A percentile compares a stretch with the other conserved stretches of the same genome.
Conservation (phyloP, 1,139 yeast species). For the Taphrina betulina region DNA sequence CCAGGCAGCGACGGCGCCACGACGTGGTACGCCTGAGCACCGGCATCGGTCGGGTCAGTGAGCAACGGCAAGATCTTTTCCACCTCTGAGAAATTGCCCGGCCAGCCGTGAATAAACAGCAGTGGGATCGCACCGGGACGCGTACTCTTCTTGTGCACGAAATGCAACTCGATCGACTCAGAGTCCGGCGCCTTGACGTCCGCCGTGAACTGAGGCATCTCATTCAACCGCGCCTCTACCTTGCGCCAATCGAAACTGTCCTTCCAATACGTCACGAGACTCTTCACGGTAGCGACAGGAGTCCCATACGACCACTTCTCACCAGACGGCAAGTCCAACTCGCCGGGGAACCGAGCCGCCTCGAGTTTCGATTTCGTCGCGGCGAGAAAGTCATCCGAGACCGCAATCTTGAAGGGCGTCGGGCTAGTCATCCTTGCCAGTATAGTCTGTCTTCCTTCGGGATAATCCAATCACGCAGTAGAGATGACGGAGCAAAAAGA, state of each 20-base stretch:
- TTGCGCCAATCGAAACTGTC: slow-evolving; percentile 28
- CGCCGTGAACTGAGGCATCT: slow-evolving; percentile 25
- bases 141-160: slow-evolving; percentile 28
- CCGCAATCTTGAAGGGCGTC: slow-evolving; percentile 38
- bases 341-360: slow-evolving; percentile 22
- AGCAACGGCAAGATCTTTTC: slow-evolving; percentile 29
- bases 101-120: slow-evolving; percentile 32
- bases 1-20: slow-evolving; percentile 33
- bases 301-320: slow-evolving; percentile 27
- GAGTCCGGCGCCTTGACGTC: slow-evolving; percentile 20
- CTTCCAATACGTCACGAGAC: slow-evolving; percentile 26
- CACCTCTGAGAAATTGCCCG: slow-evolving; percentile 32
- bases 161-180: slow-evolving; percentile 27
- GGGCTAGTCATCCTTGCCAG: slow-evolving; percentile 15
- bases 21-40: slow-evolving; percentile 31
- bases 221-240: slow-evolving; percentile 22
- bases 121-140: slow-evolving; percentile 29
- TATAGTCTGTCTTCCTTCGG: too few relatives aligned
- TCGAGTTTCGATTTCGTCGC: slow-evolving; percentile 21
- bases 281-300: slow-evolving; percentile 15
- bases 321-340: slow-evolving; percentile 15
- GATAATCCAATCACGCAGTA: too few relatives aligned
- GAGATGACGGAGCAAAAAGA: too few relatives aligned
- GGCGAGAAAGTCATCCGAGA: slow-evolving; percentile 13
- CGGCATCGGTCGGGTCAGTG: slow-evolving; percentile 27